These are phyloP conservation scores for Galerina sulciceps DNA, from an alignment of 768 basidiomycete species.

Conservation along the genomic window DNA sequence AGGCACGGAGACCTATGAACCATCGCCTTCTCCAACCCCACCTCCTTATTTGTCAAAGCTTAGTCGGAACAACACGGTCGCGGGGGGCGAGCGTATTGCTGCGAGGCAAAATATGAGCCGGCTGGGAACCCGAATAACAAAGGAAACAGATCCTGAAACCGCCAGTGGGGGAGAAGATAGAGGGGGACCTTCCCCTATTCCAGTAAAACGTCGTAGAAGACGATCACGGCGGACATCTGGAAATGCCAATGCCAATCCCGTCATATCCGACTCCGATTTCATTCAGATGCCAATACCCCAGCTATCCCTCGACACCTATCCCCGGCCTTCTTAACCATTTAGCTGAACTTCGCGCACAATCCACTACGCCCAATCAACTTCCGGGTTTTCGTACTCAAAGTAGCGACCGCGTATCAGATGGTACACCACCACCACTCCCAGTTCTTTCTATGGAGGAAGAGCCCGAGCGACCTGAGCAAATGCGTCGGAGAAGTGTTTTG, in stretches of 20 bases:
- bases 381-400: conserved; percentile 35
- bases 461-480: conserved; percentile 41
- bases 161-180: conserved; percentile 64
- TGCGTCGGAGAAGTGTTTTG: conserved; percentile 63
- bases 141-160: conserved; percentile 67
- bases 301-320: conserved; percentile 54
- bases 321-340: conserved; percentile 43
- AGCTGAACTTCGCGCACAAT: conserved; percentile 44
- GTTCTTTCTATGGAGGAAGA: conserved; percentile 27
- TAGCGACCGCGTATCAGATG: conserved; percentile 29
- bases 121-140: conserved; percentile 58
- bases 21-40: conserved; percentile 61
- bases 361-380: conserved; percentile 46
- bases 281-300: conserved; percentile 62
- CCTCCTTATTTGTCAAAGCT: conserved; percentile 46
- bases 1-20: conserved; percentile 67
- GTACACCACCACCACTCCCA: conserved; percentile 20
- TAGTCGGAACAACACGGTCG: conserved; percentile 78
- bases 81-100: conserved; percentile 78
- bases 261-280: conserved; percentile 57
- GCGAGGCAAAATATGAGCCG: conserved; percentile 70
- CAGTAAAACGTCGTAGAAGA: conserved; percentile 55
- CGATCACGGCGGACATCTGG: conserved; percentile 55
- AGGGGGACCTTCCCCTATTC: conserved; percentile 47
- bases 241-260: conserved; percentile 45